These are phyloP conservation scores for Suillus fuscotomentosus DNA, from an alignment of 768 basidiomycete species.

Conservation along the genomic window DNA sequence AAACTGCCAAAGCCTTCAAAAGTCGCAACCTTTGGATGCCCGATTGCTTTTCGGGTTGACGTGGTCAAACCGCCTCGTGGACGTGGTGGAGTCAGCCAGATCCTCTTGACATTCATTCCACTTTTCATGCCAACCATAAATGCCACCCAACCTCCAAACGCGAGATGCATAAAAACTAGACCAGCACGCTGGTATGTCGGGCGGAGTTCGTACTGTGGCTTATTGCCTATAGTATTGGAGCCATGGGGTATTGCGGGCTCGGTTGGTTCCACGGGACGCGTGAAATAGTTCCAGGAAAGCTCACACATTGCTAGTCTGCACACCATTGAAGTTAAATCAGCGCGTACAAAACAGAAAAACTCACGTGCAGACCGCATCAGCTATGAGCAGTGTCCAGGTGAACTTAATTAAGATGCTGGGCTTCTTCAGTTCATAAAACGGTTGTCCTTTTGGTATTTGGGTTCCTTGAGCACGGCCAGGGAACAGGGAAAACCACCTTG, in stretches of 20 bases:
- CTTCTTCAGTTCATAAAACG: conserved; percentile 25
- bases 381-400: conserved; percentile 26
- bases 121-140: conserved; percentile 24
- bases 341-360: conserved; percentile 6
- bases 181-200: conserved; percentile 29
- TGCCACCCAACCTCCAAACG: conserved; percentile 27
- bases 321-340: background rate
- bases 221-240: conserved; percentile 9
- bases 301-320: conserved; percentile 24
- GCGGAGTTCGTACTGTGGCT: conserved; percentile 23
- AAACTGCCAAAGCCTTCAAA: conserved; percentile 15
- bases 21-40: background rate
- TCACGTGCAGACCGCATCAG: conserved; percentile 31
- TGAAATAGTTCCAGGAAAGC: conserved; percentile 29
- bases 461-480: background rate
- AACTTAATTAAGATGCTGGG: conserved; percentile 20
- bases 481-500: background rate
- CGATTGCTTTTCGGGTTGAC: background rate
- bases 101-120: conserved; percentile 27
- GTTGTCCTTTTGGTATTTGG: conserved; percentile 8
- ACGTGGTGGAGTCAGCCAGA: conserved; percentile 32
- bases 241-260: conserved; percentile 6
- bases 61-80: conserved; percentile 4
- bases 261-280: conserved; percentile 12
- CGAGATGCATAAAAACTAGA: conserved; percentile 26